These are phyloP conservation scores for Penicillium argentinense DNA, from an alignment of 495 filamentous ascomycete species.

Conservation along the genomic window DNA sequence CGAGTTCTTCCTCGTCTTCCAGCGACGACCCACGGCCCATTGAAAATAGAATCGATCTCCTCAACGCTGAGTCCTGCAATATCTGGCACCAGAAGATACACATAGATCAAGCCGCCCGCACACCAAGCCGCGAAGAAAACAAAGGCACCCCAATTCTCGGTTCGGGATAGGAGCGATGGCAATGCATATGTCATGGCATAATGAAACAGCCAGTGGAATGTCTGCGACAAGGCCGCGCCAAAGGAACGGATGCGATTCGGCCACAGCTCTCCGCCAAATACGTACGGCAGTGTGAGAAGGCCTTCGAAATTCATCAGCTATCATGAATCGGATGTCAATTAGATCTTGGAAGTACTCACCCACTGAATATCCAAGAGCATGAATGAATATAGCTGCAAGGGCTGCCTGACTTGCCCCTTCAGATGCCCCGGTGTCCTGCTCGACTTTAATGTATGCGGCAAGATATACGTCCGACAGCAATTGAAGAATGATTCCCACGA, in stretches of 20 bases:
- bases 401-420: conserved; percentile 6
- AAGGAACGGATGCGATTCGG: conserved; percentile 24
- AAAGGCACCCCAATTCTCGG: conserved; percentile 23
- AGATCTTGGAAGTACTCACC: conserved; percentile 5
- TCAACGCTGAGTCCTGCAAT: conserved; percentile 13
- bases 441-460: conserved; percentile 12
- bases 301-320: conserved; percentile 4
- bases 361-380: conserved; percentile 16
- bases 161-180: conserved; percentile 7
- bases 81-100: conserved; percentile 30
- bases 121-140: conserved; percentile 23
- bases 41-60: conserved; percentile 14
- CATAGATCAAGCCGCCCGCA: conserved; percentile 12
- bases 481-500: conserved; percentile 14
- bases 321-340: background rate
- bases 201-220: conserved; percentile 22
- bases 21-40: conserved; percentile 7
- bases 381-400: conserved; percentile 15
- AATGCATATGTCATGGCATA: conserved; percentile 13
- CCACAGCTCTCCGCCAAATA: conserved; percentile 22
- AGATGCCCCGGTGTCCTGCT: background rate
- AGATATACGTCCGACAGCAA: conserved; percentile 20
- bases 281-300: conserved; percentile 17
- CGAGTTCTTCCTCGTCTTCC: too few species aligned
- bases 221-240: conserved; percentile 14